Base-by-base conservation (phyloP, 2,329 filamentous ascomycete species). In the Phoma sp. region DNA sequence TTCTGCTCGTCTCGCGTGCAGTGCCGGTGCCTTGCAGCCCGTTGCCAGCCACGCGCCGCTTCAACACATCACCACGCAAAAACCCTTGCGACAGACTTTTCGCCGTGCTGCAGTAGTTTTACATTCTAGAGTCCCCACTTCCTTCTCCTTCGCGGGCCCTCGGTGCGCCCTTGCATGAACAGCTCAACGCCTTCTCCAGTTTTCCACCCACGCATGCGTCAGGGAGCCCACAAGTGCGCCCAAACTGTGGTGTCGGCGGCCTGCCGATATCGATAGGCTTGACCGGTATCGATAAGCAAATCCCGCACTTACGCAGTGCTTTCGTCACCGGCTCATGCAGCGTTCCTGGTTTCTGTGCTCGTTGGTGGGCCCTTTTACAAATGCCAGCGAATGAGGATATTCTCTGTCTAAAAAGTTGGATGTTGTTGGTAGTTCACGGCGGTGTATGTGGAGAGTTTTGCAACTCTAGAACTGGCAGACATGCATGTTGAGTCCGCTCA, bases 261-360 rank as follows among this genome's bases (percentile, higher is more conserved):
- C 12, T 43, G 51, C 51, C 51, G 51, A 54, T 54, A 54, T 54
- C 51, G 51, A 54, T 54, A 54, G 38, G 33, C 20, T 21, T 37
- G 11, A 20, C 51, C 45, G 39, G 29, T 54, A 54, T 54, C 45
- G 51, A 54, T 54, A 49, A 45, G 43, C 39, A 39, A 28, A 42
- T 17, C 26, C 21, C 30, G 43, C 32, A 40, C 33, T 49, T 45
- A 45, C 34, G 51, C 45, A 46, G 49, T 48, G 28, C 21, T 30
- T 38, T 45, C 51, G 45, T 54, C 51, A 54, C 45, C 21, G 45
- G 51, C 26, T 48, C 29, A 48, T 34, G 45, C 46, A 15, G 42
- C 50, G 37, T 53, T 42, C n/a, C n/a, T 20, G 26, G 34, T 36
- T 33, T 17, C 12, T 38, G 20, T 7, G 32, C 12, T n/a, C 10